Evolutionary conservation across 2,329 filamentous ascomycete species (phyloP).

Genomic region (Diplodia intermedia): DNA sequence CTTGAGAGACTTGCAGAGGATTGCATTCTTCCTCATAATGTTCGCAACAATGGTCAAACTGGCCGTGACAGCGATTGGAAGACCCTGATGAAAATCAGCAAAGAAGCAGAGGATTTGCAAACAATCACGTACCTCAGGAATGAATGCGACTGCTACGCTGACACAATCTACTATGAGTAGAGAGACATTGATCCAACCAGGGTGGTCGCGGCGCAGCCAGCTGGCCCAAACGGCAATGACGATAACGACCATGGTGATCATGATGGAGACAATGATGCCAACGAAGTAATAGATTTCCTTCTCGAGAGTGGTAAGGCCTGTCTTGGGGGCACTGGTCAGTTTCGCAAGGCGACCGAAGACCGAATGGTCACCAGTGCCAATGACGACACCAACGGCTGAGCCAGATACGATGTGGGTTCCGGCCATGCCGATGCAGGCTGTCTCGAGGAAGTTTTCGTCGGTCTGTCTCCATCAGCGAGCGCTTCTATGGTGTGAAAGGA

Average conservation of each 20-base stretch:
- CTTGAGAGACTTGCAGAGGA: constrained; percentile 80
- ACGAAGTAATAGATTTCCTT: constrained; percentile 78
- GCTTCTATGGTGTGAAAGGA: not conserved
- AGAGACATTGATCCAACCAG: constrained; percentile 74
- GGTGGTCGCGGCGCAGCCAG: constrained; percentile 72
- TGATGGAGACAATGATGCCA: constrained; percentile 70
- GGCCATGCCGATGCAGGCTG: constrained; percentile 75
- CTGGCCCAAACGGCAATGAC: constrained; percentile 72
- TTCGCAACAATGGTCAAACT: constrained; percentile 78
- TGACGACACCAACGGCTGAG: constrained; percentile 69
- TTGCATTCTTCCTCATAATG: constrained; percentile 77
- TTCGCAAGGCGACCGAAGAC: constrained; percentile 77
- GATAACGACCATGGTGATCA: constrained; percentile 68
- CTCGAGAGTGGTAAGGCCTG: constrained; percentile 72
- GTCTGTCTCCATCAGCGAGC: constrained; percentile 33
- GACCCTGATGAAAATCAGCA: constrained; percentile 33
- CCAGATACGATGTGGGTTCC: constrained; percentile 81
- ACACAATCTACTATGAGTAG: constrained; percentile 76
- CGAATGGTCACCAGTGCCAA: constrained; percentile 74
- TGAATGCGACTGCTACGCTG: constrained; percentile 73
- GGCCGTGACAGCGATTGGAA: constrained; percentile 53
- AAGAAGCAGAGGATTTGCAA: not conserved
- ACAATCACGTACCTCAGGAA: constrained; percentile 61
- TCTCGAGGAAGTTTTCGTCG: constrained; percentile 78
- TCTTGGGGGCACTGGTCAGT: constrained; percentile 72